Conservation (phyloP, 1,139 yeast genomes). For the Saccharomyces pastorianus region DNA sequence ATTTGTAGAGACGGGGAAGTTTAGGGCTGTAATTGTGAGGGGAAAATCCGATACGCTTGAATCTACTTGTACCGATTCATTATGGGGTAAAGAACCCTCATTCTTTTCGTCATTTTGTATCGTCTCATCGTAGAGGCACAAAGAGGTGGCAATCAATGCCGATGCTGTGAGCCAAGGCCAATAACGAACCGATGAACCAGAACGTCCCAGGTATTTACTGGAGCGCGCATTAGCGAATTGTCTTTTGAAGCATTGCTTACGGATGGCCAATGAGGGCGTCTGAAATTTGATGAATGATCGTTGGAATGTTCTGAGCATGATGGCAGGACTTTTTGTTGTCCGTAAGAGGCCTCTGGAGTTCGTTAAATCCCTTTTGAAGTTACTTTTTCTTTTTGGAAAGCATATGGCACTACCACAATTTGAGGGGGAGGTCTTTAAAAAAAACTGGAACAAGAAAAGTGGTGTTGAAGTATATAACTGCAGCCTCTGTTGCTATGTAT, state of each 20-base stretch:
- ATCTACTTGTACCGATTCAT: constrained; percentile 38
- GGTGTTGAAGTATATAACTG: background rate
- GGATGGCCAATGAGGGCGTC: background rate
- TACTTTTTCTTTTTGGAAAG: background rate
- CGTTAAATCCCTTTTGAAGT: too few species aligned
- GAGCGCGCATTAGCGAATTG: background rate
- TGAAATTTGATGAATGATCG: background rate
- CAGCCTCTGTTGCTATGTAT: background rate
- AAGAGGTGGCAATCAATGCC: background rate
- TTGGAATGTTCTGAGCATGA: background rate
- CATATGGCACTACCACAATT: background rate
- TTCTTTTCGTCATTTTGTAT: constrained; percentile 5
- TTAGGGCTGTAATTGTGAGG: constrained; percentile 15
- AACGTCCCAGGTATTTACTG: background rate
- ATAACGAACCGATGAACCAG: background rate
- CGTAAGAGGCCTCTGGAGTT: too few species aligned
- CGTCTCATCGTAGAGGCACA: background rate
- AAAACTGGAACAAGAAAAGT: background rate
- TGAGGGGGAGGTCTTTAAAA: background rate
- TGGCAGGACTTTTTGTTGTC: background rate
- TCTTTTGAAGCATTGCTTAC: background rate
- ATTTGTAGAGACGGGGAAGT: constrained; percentile 17
- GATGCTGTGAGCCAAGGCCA: background rate
- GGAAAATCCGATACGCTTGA: constrained; percentile 49
- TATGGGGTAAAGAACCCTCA: constrained; percentile 3